Conservation (phyloP, 2,329 filamentous ascomycete species). For the Penicillium sclerotiorum region DNA sequence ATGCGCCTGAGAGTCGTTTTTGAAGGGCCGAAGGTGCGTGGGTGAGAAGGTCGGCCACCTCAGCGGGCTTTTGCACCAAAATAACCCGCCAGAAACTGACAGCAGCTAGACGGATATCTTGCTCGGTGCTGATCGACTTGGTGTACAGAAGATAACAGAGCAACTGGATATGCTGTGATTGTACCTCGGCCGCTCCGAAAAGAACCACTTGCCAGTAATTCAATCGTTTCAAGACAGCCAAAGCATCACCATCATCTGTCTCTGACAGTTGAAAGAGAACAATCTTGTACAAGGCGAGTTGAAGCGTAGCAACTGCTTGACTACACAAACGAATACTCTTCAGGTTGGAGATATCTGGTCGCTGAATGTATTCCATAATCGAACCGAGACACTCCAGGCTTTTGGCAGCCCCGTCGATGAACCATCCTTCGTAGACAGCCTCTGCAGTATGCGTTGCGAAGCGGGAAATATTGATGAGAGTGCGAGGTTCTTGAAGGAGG, state of each 20-base stretch:
- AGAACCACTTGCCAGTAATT: slow-evolving; percentile 96
- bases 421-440: slow-evolving; percentile 94
- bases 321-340: slow-evolving; percentile 92
- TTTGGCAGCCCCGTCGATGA: slow-evolving; percentile 80
- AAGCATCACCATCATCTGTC: slow-evolving; percentile 70
- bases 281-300: slow-evolving; percentile 75
- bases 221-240: slow-evolving; percentile 78
- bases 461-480: slow-evolving; percentile 83
- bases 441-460: slow-evolving; percentile 82
- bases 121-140: slow-evolving; percentile 74
- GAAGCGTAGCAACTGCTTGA: slow-evolving; percentile 76
- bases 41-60: slow-evolving; percentile 73
- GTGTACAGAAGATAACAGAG: slow-evolving; percentile 93
- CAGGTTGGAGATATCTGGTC: slow-evolving; percentile 74
- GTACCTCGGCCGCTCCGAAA: slow-evolving; percentile 72
- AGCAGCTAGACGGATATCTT: slow-evolving; percentile 70
- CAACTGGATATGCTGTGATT: slow-evolving; percentile 79
- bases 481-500: slow-evolving; percentile 74
- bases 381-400: slow-evolving; percentile 85
- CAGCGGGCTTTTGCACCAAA: slow-evolving; percentile 87
- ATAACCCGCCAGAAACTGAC: slow-evolving; percentile 89
- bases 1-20: slow-evolving; percentile 70
- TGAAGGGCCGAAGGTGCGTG: slow-evolving; percentile 72
- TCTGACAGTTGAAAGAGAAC: slow-evolving; percentile 82
- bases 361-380: slow-evolving; percentile 84